Percentiles rank a stretch among this genome's conserved stretches.
phyloP scores from a whole-genome alignment of 75 land plant species.

The Cryptomeria japonica region DNA sequence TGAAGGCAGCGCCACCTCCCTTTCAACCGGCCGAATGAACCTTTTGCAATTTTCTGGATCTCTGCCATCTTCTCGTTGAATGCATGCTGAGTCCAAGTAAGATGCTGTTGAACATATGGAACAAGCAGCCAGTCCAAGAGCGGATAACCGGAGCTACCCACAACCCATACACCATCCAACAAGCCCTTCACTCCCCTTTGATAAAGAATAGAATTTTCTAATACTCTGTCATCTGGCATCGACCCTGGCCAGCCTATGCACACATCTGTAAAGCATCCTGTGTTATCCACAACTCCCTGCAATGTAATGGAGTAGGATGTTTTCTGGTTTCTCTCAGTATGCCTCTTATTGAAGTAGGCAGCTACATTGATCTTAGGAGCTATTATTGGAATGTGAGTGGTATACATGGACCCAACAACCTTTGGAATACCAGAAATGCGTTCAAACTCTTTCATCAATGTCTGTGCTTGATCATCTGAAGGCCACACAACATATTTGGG shows the following conservation, averaged over 20 bases:
- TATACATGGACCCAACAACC: conserved; percentile 89
- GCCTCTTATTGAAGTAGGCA: conserved; percentile 90
- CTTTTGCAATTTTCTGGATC: conserved; percentile 55
- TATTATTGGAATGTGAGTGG: conserved; percentile 94
- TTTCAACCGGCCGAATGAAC: conserved; percentile 77
- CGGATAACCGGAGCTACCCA: conserved; percentile 81
- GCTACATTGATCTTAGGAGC: conserved; percentile 94
- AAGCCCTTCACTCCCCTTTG: conserved; percentile 59
- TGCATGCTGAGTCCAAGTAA: conserved; percentile 92
- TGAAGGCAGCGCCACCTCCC: conserved; percentile 90
- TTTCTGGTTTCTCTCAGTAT: conserved; percentile 93
- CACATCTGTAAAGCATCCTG: conserved; percentile 84
- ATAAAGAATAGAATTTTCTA: conserved; percentile 76
- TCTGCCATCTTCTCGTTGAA: conserved; percentile 86
- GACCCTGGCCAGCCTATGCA: conserved; percentile 98
- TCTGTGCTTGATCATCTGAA: conserved; percentile 29
- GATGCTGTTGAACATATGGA: conserved; percentile 79
- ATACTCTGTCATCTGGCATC: conserved; percentile 82
- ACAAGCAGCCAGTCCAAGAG: conserved; percentile 92
- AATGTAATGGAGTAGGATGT: conserved; percentile 93
- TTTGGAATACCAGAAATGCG: conserved; percentile 77
- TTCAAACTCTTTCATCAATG: conserved; percentile 64
- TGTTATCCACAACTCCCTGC: conserved; percentile 89
- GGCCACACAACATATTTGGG: conserved; percentile 93
- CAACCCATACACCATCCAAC: conserved; percentile 69